These are phyloP conservation scores for Adansonia grandidieri DNA, from an alignment of 441 rosid genomes.

Conservation along the genomic window DNA sequence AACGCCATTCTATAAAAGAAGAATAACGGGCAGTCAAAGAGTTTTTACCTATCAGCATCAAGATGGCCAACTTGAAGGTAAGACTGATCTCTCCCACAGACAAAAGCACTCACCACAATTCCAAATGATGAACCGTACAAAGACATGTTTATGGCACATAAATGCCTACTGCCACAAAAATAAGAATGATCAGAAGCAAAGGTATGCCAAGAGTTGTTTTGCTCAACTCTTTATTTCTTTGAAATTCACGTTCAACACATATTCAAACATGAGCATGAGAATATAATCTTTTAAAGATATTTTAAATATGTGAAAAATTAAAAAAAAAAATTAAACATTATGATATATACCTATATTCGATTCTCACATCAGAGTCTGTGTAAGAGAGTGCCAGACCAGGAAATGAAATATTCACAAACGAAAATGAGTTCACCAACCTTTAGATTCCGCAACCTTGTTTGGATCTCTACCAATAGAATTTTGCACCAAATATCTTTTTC, in stretches of 20 bases:
- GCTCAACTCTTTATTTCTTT: too few species aligned
- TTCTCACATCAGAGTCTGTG: too few species aligned
- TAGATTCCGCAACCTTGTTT: slow-evolving; percentile 17
- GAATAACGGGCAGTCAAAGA: neutral
- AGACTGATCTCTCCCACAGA: neutral
- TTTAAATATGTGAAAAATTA: too few species aligned
- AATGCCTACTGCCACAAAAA: slow-evolving; percentile 33
- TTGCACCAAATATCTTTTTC: slow-evolving; percentile 26
- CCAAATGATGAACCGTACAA: neutral
- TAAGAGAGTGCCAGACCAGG: neutral
- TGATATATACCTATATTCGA: too few species aligned
- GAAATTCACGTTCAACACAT: too few species aligned
- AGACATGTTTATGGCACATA: slow-evolving; percentile 26
- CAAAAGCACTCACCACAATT: slow-evolving; percentile 5
- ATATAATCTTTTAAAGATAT: too few species aligned
- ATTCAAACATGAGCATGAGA: too few species aligned
- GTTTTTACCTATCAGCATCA: slow-evolving; percentile 30
- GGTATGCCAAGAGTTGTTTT: neutral
- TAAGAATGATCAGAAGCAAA: slow-evolving; percentile 16
- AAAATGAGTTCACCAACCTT: slow-evolving; percentile 32
- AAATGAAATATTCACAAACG: neutral
- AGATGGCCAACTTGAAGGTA: slow-evolving; percentile 17
- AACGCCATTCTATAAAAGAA: neutral
- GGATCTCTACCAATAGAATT: neutral
- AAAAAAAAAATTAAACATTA: too few species aligned